A percentile compares a stretch with the other conserved stretches of the same genome.
Conservation (phyloP, 2,329 filamentous ascomycete species). For the Bipolaris oryzae region DNA sequence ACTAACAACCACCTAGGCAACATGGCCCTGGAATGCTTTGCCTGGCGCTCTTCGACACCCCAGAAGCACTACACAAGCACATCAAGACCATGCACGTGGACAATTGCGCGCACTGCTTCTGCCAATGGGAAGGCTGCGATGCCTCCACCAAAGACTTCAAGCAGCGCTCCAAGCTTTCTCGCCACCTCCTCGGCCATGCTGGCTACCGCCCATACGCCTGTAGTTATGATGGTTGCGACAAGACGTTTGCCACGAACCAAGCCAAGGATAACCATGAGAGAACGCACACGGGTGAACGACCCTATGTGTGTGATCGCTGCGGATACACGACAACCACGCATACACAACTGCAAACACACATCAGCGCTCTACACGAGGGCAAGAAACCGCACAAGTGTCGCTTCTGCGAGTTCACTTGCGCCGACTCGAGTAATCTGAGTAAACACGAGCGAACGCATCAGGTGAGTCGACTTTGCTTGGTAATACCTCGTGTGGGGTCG, state of each 20-base stretch:
- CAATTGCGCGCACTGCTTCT: slow-evolving; percentile 43
- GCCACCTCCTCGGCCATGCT: slow-evolving; percentile 47
- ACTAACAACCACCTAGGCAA: slow-evolving; percentile 22
- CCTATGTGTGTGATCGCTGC: slow-evolving; percentile 46
- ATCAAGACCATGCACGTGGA: slow-evolving; percentile 45
- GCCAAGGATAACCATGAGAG: slow-evolving; percentile 50
- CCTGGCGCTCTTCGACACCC: slow-evolving; percentile 34
- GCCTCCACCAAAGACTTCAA: slow-evolving; percentile 46
- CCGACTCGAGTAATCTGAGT: slow-evolving; percentile 45
- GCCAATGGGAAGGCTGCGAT: slow-evolving; percentile 47
- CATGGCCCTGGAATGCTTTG: slow-evolving; percentile 36
- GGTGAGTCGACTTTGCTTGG: slow-evolving; percentile 18
- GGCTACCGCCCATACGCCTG: slow-evolving; percentile 48
- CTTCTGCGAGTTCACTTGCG: slow-evolving; percentile 48
- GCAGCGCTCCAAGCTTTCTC: slow-evolving; percentile 47
- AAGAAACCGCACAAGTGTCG: slow-evolving; percentile 48
- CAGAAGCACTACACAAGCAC: slow-evolving; percentile 44
- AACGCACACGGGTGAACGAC: slow-evolving; percentile 46
- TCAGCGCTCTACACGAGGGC: slow-evolving; percentile 44
- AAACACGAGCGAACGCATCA: slow-evolving; percentile 49
- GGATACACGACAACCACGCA: slow-evolving; percentile 49
- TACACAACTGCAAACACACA: slow-evolving; percentile 48
- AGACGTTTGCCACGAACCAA: slow-evolving; percentile 50
- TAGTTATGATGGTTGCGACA: slow-evolving; percentile 43
- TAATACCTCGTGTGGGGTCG: too few species aligned